Conservation (phyloP, 441 rosid species). For the Manihot esculenta region DNA sequence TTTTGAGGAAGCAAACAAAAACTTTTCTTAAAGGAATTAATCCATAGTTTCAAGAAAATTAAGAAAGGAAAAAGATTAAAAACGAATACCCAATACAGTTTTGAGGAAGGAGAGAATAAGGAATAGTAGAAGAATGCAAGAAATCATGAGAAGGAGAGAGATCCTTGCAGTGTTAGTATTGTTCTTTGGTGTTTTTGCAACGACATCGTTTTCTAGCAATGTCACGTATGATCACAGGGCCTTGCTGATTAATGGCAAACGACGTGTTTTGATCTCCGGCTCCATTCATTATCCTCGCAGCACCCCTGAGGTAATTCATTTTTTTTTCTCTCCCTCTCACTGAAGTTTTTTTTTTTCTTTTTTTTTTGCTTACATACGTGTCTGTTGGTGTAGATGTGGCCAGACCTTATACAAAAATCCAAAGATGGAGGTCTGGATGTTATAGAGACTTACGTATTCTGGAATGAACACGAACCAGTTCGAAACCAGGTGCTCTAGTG, state of each 20-base stretch:
- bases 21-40: neutral
- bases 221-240: constrained; percentile 86
- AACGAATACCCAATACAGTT: neutral
- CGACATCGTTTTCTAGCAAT: constrained; percentile 48
- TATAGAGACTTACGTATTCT: constrained; percentile 90
- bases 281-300: constrained; percentile 97
- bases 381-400: constrained; percentile 74
- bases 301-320: constrained; percentile 60
- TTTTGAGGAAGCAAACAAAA: constrained; percentile 10
- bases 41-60: neutral
- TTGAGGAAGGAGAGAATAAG: too few relatives aligned
- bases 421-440: constrained; percentile 96
- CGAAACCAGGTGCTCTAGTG: constrained; percentile 55
- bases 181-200: constrained; percentile 12
- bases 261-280: constrained; percentile 77
- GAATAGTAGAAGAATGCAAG: neutral
- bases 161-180: constrained; percentile 23
- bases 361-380: neutral
- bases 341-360: neutral
- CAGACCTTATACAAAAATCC: constrained; percentile 88
- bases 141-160: constrained; percentile 8
- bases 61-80: neutral
- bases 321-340: neutral
- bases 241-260: constrained; percentile 68
- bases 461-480: constrained; percentile 87